These are phyloP conservation scores for Perilla frutescens DNA, from an alignment of 257 asterid genomes.

Conservation along the genomic window DNA sequence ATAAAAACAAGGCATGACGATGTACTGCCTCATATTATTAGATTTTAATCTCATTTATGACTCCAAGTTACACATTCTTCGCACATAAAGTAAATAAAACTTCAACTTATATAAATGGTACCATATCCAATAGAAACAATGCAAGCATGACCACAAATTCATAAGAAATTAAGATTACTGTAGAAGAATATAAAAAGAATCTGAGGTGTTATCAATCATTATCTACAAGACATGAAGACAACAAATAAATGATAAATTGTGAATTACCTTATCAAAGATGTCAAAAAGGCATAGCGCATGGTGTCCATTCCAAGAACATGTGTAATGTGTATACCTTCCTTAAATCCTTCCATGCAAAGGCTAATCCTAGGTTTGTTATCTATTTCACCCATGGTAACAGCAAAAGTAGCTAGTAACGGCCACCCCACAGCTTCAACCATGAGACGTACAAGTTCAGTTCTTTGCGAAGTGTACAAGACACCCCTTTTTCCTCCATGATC, in stretches of 20 bases:
- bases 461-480: conserved; percentile 85
- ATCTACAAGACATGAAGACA: neutral
- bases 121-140: conserved; percentile 12
- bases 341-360: conserved; percentile 98
- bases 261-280: conserved; percentile 88
- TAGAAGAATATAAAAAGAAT: conserved; percentile 21
- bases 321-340: conserved; percentile 93
- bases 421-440: conserved; percentile 99
- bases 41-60: neutral
- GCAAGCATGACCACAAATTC: conserved; percentile 28
- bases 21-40: conserved; percentile 1
- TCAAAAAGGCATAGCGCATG: conserved; percentile 95
- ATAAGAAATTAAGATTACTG: conserved; percentile 17
- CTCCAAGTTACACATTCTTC: neutral
- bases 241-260: conserved; percentile 16
- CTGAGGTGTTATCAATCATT: conserved; percentile 31
- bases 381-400: conserved; percentile 98
- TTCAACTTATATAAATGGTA: neutral
- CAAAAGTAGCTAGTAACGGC: conserved; percentile 98
- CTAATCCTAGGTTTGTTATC: conserved; percentile 88
- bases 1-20: conserved; percentile 5
- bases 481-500: conserved; percentile 88
- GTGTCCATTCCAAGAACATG: conserved; percentile 98
- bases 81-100: no score
- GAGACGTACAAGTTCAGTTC: conserved; percentile 89